Evolutionary conservation across 2,329 filamentous ascomycete species (phyloP), one percentile per base, ranked within the genome.

Genomic region (Scedosporium minutisporum): DNA sequence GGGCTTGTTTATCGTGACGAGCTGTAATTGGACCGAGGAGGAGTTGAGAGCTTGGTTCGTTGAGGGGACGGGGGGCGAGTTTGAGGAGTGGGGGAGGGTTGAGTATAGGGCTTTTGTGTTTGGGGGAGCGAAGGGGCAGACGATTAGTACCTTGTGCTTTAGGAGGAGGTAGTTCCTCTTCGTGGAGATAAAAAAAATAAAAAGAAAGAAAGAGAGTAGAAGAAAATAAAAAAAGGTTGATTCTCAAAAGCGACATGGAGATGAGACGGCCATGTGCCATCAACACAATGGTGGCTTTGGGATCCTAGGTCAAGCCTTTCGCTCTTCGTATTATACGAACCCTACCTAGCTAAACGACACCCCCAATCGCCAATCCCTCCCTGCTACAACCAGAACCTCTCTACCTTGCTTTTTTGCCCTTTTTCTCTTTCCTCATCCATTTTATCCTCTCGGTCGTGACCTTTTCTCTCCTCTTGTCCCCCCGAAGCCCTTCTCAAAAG

Each of bases 21-120:
- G 92, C 74, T 99, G 95, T 74, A 99, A 99, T 76, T 99, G 95
- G 95, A 97, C 93, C 1, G 92, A 95, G 77, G 83, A 86, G 48
- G 95, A 99, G 78, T 76, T 99, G 69, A 79, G 82, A 64, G 76
- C 76, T 16, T 97, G 93, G 92, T 95, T 97, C 71, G 85, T 82
- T 3, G 68, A 61, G n/a, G 68, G 68, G 25, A 71, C 71, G 64
- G 68, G 66, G 9, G 73, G 74, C 63, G 71, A 77, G 59, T 80
- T 96, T 67, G 77, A 78, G 65, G 83, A 86, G 63, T 86, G 84
- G 62, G 87, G 84, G 1, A 82, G 84, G 67, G 86, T 96, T 62
- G 84, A 88, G 70, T 97, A 97, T 74, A 89, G 86, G 23, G 89
- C 86, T 61, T 97, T 96, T 74, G 88, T 85, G 63, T 99, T 97